phyloP scores from a whole-genome alignment of 2,329 filamentous ascomycete genomes.

The Aspergillus ochraceoroseus region DNA sequence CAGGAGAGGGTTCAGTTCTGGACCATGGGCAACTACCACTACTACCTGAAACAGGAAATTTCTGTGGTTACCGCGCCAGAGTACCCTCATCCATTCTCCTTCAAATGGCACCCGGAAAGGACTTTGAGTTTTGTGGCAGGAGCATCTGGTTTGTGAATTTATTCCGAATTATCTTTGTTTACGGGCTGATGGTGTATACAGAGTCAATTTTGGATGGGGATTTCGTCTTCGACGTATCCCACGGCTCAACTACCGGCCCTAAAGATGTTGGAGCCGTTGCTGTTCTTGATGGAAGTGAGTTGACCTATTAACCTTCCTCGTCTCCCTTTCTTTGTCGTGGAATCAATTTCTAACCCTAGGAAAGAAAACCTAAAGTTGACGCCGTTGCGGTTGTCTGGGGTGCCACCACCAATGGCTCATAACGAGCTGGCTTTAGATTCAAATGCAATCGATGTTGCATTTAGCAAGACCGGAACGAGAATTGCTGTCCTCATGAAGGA shows the following conservation, averaged over 20 bases:
- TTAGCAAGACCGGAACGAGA: conserved; percentile 59
- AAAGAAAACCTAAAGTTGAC: conserved; percentile 70
- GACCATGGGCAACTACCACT: conserved; percentile 97
- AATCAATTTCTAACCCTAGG: conserved; percentile 22
- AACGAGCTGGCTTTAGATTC: conserved; percentile 62
- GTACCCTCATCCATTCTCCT: conserved; percentile 25
- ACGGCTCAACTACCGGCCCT: conserved; percentile 65
- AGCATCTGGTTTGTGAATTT: conserved; percentile 42
- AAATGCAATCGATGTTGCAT: conserved; percentile 67
- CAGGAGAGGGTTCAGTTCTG: conserved; percentile 77
- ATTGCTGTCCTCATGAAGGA: conserved; percentile 68
- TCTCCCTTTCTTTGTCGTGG: not conserved
- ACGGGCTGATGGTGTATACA: conserved; percentile 16
- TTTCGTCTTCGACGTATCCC: conserved; percentile 62
- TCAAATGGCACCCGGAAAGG: conserved; percentile 80
- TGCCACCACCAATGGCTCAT: conserved; percentile 89
- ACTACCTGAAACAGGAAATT: conserved; percentile 93
- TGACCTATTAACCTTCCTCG: not conserved
- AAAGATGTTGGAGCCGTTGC: conserved; percentile 73
- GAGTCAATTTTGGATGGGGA: conserved; percentile 57
- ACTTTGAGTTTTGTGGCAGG: conserved; percentile 62
- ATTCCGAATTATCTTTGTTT: conserved; percentile 10
- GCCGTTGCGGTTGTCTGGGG: conserved; percentile 73
- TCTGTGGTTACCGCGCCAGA: conserved; percentile 36
- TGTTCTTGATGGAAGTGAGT: conserved; percentile 72